Evolutionary conservation across 2,329 filamentous ascomycete species (phyloP).

Genomic region (Ophiostoma ips): DNA sequence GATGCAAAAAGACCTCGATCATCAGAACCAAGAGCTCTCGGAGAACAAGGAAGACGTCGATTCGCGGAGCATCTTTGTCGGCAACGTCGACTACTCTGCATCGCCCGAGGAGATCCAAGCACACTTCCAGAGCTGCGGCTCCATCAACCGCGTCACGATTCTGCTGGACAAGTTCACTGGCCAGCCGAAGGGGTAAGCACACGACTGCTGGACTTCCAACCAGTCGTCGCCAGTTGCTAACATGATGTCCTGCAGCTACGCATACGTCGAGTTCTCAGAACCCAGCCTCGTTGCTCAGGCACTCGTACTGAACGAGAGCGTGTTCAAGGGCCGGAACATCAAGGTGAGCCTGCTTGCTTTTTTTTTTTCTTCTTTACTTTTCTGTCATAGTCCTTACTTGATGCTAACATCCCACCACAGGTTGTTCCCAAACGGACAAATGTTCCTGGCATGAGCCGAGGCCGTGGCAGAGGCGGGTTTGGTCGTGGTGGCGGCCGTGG

Average conservation of each 20-base stretch:
- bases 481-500: constrained; percentile 35
- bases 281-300: constrained; percentile 86
- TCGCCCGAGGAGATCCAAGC: constrained; percentile 97
- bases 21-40: constrained; percentile 66
- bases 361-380: not conserved
- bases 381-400: no score
- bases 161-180: constrained; percentile 96
- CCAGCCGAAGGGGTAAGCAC: constrained; percentile 87
- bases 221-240: not conserved
- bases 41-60: constrained; percentile 96
- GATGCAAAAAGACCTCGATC: constrained; percentile 76
- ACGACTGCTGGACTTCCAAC: no score
- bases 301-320: constrained; percentile 87
- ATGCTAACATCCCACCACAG: constrained; percentile 5
- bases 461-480: constrained; percentile 42
- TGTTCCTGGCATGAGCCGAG: constrained; percentile 82
- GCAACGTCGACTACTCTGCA: constrained; percentile 95
- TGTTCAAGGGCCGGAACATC: constrained; percentile 87
- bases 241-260: constrained; percentile 70
- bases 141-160: constrained; percentile 96
- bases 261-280: constrained; percentile 96
- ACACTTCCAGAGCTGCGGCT: constrained; percentile 93
- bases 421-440: constrained; percentile 92
- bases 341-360: constrained; percentile 36
- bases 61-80: constrained; percentile 90